phyloP scores from a whole-genome alignment of 1,284 basidiomycete species.

The Irpex sp. region DNA sequence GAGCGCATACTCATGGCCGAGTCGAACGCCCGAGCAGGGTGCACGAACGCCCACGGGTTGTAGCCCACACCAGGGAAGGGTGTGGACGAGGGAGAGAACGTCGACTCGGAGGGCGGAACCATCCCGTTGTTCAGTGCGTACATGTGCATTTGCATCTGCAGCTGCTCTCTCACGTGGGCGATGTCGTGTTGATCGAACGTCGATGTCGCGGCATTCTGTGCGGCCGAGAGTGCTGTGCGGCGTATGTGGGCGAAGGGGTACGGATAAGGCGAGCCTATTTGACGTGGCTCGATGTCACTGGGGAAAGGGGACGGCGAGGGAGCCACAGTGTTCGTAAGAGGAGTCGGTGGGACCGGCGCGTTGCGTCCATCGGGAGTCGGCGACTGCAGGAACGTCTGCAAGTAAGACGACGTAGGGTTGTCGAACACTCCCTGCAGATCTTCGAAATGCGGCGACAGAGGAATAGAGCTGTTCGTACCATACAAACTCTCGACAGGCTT shows the following conservation, averaged over 20 bases:
- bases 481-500: constrained; percentile 13
- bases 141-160: constrained; percentile 69
- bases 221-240: constrained; percentile 39
- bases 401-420: constrained; percentile 52
- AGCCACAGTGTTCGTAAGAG: constrained; percentile 67
- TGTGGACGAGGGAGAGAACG: constrained; percentile 66
- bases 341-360: constrained; percentile 73
- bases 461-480: constrained; percentile 10
- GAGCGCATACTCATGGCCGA: constrained; percentile 61
- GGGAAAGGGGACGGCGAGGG: constrained; percentile 60
- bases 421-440: constrained; percentile 49
- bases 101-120: constrained; percentile 56
- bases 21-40: constrained; percentile 30
- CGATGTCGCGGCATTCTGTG: constrained; percentile 39
- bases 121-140: constrained; percentile 70
- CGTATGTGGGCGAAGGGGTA: constrained; percentile 72
- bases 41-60: constrained; percentile 65
- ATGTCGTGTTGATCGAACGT: constrained; percentile 48
- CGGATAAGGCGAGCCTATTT: constrained; percentile 68
- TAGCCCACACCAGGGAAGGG: constrained; percentile 60
- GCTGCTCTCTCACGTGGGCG: constrained; percentile 57
- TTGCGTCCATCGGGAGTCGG: constrained; percentile 38
- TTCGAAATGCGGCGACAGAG: constrained; percentile 37
- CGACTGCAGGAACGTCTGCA: constrained; percentile 54
- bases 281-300: constrained; percentile 35